These are phyloP conservation scores for Fusarium illudens DNA, from an alignment of 2,329 filamentous ascomycete species.

Conservation along the genomic window DNA sequence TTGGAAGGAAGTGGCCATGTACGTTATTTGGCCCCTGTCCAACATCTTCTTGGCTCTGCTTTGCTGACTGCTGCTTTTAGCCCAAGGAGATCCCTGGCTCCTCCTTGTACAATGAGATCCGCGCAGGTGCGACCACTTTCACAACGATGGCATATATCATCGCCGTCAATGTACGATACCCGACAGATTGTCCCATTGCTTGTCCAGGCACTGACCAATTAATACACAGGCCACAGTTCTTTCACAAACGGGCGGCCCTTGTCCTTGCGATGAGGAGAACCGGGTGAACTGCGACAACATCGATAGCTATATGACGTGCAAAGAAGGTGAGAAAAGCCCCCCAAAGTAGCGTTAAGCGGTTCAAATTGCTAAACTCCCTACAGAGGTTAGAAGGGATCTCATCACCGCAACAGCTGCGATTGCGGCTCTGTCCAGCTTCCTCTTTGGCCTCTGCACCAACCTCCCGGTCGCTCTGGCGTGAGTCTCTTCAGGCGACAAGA, in stretches of 20 bases:
- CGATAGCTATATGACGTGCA: slow-evolving; percentile 55
- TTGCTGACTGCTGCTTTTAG: slow-evolving; percentile 2
- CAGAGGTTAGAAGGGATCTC: slow-evolving; percentile 72
- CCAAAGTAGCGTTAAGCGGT: neutral
- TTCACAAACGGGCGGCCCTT: slow-evolving; percentile 27
- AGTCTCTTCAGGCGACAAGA: slow-evolving; percentile 33
- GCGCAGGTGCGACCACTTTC: slow-evolving; percentile 67
- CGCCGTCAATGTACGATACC: slow-evolving; percentile 33
- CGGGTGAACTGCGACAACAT: slow-evolving; percentile 54
- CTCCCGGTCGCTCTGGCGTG: slow-evolving; percentile 32
- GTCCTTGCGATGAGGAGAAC: slow-evolving; percentile 23
- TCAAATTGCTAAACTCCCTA: neutral
- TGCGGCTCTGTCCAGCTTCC: slow-evolving; percentile 66
- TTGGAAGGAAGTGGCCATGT: slow-evolving; percentile 29
- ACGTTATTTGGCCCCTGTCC: neutral
- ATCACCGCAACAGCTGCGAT: slow-evolving; percentile 84
- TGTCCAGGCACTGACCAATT: neutral
- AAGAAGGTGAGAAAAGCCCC: slow-evolving; percentile 28
- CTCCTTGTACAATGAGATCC: slow-evolving; percentile 68
- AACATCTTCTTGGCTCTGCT: neutral
- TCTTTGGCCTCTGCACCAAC: slow-evolving; percentile 32
- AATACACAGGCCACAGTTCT: slow-evolving; percentile 15
- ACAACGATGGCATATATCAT: slow-evolving; percentile 42
- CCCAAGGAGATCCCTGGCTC: slow-evolving; percentile 62
- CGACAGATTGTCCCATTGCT: neutral